phyloP scores from a whole-genome alignment of 129 eudicot genomes.

The Kitagawia praeruptora region DNA sequence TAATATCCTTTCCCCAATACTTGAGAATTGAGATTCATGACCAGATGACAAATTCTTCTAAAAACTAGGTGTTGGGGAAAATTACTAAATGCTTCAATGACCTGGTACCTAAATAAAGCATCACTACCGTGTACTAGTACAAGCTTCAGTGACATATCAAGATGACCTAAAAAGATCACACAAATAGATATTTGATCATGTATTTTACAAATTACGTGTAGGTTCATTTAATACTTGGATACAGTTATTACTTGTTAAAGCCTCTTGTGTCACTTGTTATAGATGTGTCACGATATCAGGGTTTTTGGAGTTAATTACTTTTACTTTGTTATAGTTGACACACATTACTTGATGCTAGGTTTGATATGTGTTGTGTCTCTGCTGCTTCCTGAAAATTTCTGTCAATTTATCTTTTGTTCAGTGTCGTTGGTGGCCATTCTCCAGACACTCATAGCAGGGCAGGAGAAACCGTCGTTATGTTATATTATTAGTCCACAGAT shows the following conservation, averaged over 20 bases:
- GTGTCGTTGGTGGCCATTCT: background rate
- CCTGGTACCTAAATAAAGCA: background rate
- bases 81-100: background rate
- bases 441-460: background rate
- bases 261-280: background rate
- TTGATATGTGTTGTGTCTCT: background rate
- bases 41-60: background rate
- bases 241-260: background rate
- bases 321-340: background rate
- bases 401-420: background rate
- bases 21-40: too few relatives aligned
- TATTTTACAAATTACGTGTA: background rate
- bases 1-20: background rate
- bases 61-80: background rate
- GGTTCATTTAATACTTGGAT: background rate
- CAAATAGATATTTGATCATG: background rate
- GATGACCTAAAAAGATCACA: background rate
- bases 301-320: background rate
- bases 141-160: background rate
- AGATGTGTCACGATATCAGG: background rate
- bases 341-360: background rate
- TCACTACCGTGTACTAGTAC: background rate
- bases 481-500: background rate
- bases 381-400: background rate
- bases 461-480: background rate